Percentiles rank a stretch among this genome's conserved stretches.
Conservation (phyloP, 2,329 filamentous ascomycete species). For the Verticillium dahliae region DNA sequence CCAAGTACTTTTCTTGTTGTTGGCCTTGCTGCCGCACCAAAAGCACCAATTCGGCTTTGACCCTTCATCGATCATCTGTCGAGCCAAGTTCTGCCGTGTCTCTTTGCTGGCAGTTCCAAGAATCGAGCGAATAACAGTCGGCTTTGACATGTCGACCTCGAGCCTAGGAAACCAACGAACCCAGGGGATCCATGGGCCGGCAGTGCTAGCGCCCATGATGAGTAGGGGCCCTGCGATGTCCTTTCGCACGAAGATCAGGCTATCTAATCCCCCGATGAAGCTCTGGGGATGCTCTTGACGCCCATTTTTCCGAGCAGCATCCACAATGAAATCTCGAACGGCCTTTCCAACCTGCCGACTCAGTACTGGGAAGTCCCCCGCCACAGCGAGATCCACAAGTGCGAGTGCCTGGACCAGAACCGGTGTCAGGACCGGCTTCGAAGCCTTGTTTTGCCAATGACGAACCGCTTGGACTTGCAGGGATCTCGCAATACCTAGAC, state of each 20-base stretch:
- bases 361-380: slow-evolving; percentile 4
- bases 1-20: slow-evolving; percentile 3
- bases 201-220: slow-evolving; percentile 7
- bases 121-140: neutral
- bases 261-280: slow-evolving; percentile 5
- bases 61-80: neutral
- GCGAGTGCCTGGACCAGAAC: slow-evolving; percentile 5
- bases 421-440: slow-evolving; percentile 3
- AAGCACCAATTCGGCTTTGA: slow-evolving; percentile 8
- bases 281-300: neutral
- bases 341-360: slow-evolving; percentile 6
- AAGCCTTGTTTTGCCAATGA: slow-evolving; percentile 4
- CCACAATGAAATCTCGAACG: slow-evolving; percentile 2
- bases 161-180: slow-evolving; percentile 10
- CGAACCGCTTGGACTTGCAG: neutral
- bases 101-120: slow-evolving; percentile 1
- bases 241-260: slow-evolving; percentile 6
- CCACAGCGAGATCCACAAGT: slow-evolving; percentile 1
- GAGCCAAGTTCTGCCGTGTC: slow-evolving; percentile 2
- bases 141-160: slow-evolving; percentile 7
- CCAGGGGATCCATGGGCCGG: slow-evolving; percentile 9
- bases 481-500: neutral
- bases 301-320: neutral
- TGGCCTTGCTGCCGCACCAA: slow-evolving; percentile 6
- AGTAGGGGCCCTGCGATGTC: slow-evolving; percentile 6